Base-by-base conservation (phyloP, 139 green algal genomes). In the Chlorella sp. region DNA sequence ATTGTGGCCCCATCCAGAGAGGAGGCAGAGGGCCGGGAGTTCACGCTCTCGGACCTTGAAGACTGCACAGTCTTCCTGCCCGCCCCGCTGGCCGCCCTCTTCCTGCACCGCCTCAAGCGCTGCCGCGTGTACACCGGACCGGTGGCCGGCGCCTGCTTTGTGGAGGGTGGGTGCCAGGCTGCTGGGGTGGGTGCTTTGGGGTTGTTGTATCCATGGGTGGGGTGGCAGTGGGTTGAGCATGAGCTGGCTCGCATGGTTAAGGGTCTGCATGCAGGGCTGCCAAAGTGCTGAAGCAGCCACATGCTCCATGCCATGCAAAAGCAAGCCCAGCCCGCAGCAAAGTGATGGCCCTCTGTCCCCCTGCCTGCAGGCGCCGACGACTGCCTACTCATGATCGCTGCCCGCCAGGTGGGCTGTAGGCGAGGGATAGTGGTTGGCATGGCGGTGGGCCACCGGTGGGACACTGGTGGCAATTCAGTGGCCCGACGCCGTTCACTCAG, bases 61-160 rank as follows among this genome's bases (percentile, higher is more conserved):
- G 88, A 88, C 71, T 96, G 93, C 81, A 87, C 39, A 2, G 83
- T 96, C 34, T 91, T 88, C 73, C 85, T 96, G 51, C 51, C 93
- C 32, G 92, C 91, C 17, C 88, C 86, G 23, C 55, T 96, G 76
- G 76, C 81, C 13, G 90, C 91, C 3, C 85, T 96, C 36, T 90
- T 92, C 32, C 55, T 92, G 60, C 82, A 84, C 34, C 34, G 88
- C n/a, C 86, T 96, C 73, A 25, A 30, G 20, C 62, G 79, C 56
- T 95, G 92, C 87, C 57, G 15, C 0, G 79, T 96, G 38, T 86
- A 84, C 51, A 82, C 88, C 13, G 93, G 93, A 1, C 92, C 93
- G 20, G 93, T 96, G n/a, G 89, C 84, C 1, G 93, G 93, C 23
- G 88, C 92, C 20, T 85, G 78, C 3, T 94, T 96, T 71, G 51